Evolutionary conservation across 345 rosid genomes (phyloP).

Genomic region (Iberis pinnata): DNA sequence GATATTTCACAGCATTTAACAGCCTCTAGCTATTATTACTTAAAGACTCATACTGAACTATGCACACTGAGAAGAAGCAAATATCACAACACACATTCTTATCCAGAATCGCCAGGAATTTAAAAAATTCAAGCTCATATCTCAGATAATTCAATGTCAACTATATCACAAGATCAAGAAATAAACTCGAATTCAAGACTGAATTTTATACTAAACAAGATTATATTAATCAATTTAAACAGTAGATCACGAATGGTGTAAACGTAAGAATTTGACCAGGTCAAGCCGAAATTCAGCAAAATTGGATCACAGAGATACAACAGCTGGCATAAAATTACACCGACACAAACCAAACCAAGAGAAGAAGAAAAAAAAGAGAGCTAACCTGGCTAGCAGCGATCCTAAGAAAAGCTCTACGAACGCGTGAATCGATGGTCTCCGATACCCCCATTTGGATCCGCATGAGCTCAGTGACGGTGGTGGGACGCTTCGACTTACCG

Average conservation of each 20-base stretch:
- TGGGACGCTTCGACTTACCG: slow-evolving; percentile 50
- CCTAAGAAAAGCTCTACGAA: slow-evolving; percentile 79
- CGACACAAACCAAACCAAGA: not conserved
- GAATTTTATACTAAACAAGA: not conserved
- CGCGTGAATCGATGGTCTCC: slow-evolving; percentile 73
- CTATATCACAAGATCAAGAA: slow-evolving; percentile 5
- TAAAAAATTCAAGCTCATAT: no score
- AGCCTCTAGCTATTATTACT: no score
- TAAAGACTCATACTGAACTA: no score
- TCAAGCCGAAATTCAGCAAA: slow-evolving; percentile 5
- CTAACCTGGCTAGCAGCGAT: slow-evolving; percentile 84
- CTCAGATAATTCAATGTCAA: no score
- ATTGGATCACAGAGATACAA: slow-evolving; percentile 10
- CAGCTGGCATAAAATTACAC: not conserved
- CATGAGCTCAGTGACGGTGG: slow-evolving; percentile 90
- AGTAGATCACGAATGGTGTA: slow-evolving; percentile 3
- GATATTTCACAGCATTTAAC: not conserved
- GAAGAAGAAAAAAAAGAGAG: no score
- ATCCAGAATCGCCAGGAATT: no score
- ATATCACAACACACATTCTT: no score
- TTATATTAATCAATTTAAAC: not conserved
- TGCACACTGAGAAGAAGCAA: no score
- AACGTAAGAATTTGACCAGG: slow-evolving; percentile 12
- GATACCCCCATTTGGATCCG: slow-evolving; percentile 81
- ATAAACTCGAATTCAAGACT: not conserved